Evolutionary conservation across 495 filamentous ascomycete species (phyloP), one percentile per base, ranked within the genome.

Genomic region (Neurospora sp.): DNA sequence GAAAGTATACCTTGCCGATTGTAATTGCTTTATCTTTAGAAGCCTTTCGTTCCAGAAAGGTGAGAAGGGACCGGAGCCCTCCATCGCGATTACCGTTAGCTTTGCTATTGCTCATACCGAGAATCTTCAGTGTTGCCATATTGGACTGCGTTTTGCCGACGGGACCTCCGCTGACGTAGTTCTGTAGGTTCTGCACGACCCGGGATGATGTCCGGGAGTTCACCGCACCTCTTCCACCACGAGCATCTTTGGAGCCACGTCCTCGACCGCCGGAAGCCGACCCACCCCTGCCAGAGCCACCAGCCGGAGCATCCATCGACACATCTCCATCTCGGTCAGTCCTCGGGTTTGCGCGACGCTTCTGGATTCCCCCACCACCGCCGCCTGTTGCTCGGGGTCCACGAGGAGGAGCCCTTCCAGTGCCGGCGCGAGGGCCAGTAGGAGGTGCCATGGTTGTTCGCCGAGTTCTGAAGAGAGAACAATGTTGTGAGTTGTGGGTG

Each of bases 241-340:
- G 73, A 9, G 49, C 42, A 27, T 40, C 73, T 8, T 74, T 66
- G 14, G 60, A 72, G 44, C 78, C 76, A 39, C 76, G 73, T 73
- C 77, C 79, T 70, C 84, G 69, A 78, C 83, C 74, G 77, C 42
- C 75, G 16, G 66, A 44, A 27, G 42, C 69, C 54, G 6, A 18
- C 27, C 54, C 54, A 20, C 70, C 73, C 40, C 39, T 81, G 39
- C 86, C 84, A 44, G 73, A 76, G 37, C 79, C 78, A 23, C 79
- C 78, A 39, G 79, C 79, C 27, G 83, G 81, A 69, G 80, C 83
- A 80, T 90, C 92, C 93, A 96, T 97, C 40, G 90, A 87, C 46
- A 96, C 84, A 82, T 96, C 93, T 16, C 93, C 93, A 86, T 96
- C 93, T 76, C 88, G 88, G 79, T 96, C 93, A 72, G 88, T 85